Conservation (phyloP, 345 rosid genomes). For the Mangifera indica region DNA sequence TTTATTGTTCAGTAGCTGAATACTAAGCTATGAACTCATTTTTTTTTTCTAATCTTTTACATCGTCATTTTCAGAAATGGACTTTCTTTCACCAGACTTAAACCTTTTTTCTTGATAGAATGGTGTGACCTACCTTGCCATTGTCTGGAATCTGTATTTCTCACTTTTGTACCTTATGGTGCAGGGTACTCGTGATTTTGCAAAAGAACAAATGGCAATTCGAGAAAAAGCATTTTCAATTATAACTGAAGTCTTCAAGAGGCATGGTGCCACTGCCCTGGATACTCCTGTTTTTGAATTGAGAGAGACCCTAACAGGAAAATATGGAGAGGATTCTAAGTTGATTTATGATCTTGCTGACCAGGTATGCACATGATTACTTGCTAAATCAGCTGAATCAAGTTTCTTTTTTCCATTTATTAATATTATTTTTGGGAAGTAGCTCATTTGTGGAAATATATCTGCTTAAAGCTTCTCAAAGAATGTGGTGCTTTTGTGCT, state of each 20-base stretch:
- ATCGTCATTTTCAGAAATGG: neutral
- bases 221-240: conserved; percentile 77
- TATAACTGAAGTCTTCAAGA: conserved; percentile 74
- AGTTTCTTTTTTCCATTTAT: neutral
- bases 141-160: neutral
- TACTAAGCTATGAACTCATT: neutral
- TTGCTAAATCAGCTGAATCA: neutral
- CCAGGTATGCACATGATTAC: conserved; percentile 52
- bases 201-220: conserved; percentile 76
- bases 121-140: neutral
- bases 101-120: neutral
- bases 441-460: neutral
- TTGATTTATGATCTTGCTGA: conserved; percentile 91
- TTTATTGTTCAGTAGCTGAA: neutral
- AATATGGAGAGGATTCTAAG: conserved; percentile 95
- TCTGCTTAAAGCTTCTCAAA: neutral
- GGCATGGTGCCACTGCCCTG: conserved; percentile 85
- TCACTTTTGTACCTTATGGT: conserved; percentile 15
- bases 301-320: conserved; percentile 91
- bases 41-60: neutral
- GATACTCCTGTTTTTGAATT: conserved; percentile 96
- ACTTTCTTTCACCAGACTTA: neutral
- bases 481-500: too few species aligned
- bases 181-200: conserved; percentile 89
- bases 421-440: neutral